phyloP scores from a whole-genome alignment of 1,284 basidiomycete genomes.

The Agroathelia rolfsii region DNA sequence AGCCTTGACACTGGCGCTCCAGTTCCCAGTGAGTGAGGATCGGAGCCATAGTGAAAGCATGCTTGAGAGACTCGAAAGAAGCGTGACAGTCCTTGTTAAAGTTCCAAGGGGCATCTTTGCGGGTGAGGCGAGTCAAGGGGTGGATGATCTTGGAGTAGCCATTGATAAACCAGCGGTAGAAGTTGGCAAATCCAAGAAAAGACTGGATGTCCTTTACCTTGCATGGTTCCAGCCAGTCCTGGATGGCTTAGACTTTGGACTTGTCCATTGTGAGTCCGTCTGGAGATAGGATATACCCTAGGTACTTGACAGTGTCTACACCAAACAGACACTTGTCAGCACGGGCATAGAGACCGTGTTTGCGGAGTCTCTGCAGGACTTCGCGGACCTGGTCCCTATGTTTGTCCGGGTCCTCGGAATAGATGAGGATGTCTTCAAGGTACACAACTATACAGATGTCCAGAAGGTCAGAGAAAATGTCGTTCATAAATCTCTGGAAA shows the following conservation, averaged over 20 bases:
- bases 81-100: conserved; percentile 11
- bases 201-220: too few relatives aligned
- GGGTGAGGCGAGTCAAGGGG: conserved; percentile 22
- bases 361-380: too few relatives aligned
- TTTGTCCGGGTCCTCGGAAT: conserved; percentile 3
- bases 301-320: too few relatives aligned
- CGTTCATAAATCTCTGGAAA: conserved; percentile 16
- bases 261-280: too few relatives aligned
- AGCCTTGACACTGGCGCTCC: too few relatives aligned
- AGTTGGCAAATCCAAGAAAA: too few relatives aligned
- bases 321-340: too few relatives aligned
- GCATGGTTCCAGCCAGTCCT: too few relatives aligned
- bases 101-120: conserved; percentile 16
- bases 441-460: conserved; percentile 14
- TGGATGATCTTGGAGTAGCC: conserved; percentile 20
- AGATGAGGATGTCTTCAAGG: conserved; percentile 11
- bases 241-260: too few relatives aligned
- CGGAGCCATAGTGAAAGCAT: conserved; percentile 22
- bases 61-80: conserved; percentile 23
- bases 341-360: too few relatives aligned
- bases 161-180: too few relatives aligned
- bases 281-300: too few relatives aligned
- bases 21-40: conserved; percentile 27
- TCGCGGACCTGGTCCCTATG: conserved; percentile 16
- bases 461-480: conserved; percentile 11